Conservation (phyloP, 495 filamentous ascomycete genomes). For the Podospora appendiculata region DNA sequence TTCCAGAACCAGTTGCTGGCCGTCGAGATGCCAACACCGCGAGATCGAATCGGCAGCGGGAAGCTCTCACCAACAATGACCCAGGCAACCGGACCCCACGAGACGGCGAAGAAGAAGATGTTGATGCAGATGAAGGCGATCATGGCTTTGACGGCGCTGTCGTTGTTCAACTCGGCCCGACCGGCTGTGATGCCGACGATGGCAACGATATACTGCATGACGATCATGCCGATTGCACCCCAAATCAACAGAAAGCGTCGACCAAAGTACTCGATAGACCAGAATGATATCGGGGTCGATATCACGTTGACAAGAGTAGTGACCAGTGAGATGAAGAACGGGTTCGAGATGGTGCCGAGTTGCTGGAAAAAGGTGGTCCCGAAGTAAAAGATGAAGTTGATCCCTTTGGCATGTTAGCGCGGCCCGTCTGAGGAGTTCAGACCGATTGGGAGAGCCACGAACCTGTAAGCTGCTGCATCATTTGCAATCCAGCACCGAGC, state of each 20-base stretch:
- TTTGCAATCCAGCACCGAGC: constrained; percentile 61
- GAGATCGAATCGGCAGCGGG: constrained; percentile 74
- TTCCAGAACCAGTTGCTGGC: constrained; percentile 88
- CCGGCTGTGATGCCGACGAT: constrained; percentile 58
- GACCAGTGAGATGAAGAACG: constrained; percentile 73
- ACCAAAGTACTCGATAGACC: constrained; percentile 68
- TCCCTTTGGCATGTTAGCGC: constrained; percentile 40
- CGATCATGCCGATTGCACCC: constrained; percentile 69
- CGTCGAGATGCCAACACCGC: constrained; percentile 71
- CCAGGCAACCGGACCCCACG: constrained; percentile 75
- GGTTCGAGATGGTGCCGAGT: constrained; percentile 59
- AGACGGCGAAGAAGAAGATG: constrained; percentile 72
- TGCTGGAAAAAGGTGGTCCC: constrained; percentile 72
- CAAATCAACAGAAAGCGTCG: constrained; percentile 70
- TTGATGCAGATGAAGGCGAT: constrained; percentile 78
- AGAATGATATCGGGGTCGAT: constrained; percentile 76
- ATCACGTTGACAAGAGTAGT: constrained; percentile 78
- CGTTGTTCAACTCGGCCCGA: constrained; percentile 35
- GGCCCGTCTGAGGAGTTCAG: not conserved
- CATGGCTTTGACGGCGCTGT: constrained; percentile 51
- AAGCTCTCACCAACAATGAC: constrained; percentile 81
- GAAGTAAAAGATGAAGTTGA: constrained; percentile 92
- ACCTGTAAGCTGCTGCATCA: constrained; percentile 57
- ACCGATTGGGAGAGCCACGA: not conserved
- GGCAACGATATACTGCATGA: constrained; percentile 76